phyloP scores from a whole-genome alignment of 2,329 filamentous ascomycete species.

The Xylaria sp. region DNA sequence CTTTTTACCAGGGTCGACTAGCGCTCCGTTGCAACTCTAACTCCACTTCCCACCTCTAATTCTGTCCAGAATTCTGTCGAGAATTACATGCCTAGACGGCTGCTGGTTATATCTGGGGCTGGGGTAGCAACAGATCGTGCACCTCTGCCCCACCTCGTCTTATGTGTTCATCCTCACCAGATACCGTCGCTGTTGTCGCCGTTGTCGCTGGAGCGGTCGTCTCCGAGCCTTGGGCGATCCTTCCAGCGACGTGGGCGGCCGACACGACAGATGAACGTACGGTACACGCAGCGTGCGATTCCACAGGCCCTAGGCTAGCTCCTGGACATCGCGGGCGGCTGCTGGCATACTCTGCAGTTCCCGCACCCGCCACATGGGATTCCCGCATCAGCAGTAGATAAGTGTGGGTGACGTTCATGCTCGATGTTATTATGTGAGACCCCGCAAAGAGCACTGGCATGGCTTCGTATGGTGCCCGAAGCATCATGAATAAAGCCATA shows the following conservation, averaged over 20 bases:
- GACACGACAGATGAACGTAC: constrained; percentile 12
- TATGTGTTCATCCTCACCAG: constrained; percentile 1
- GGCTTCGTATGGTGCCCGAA: constrained; percentile 8
- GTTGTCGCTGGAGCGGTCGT: constrained; percentile 2
- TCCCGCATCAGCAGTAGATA: constrained; percentile 21
- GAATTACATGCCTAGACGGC: too few relatives aligned
- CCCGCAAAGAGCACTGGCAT: constrained; percentile 5
- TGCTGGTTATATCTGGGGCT: constrained; percentile 26
- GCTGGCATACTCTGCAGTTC: constrained; percentile 22
- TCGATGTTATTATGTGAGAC: constrained; percentile 10
- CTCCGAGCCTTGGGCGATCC: constrained; percentile 10
- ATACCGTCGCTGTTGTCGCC: constrained; percentile 1
- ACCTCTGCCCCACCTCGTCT: constrained; percentile 24
- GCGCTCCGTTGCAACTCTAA: constrained; percentile 5
- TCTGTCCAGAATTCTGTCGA: constrained; percentile 18
- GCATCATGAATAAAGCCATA: constrained; percentile 23
- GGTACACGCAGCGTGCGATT: neutral
- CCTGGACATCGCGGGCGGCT: constrained; percentile 12
- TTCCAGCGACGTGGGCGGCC: constrained; percentile 19
- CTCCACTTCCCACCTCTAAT: constrained; percentile 24
- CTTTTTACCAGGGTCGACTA: constrained; percentile 12
- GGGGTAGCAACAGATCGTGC: constrained; percentile 29
- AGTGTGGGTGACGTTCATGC: constrained; percentile 16
- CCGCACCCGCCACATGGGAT: constrained; percentile 18
- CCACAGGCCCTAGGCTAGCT: neutral